Evolutionary conservation across 805 yeast species (phyloP).

Genomic region (Kuraishia ogatae): DNA sequence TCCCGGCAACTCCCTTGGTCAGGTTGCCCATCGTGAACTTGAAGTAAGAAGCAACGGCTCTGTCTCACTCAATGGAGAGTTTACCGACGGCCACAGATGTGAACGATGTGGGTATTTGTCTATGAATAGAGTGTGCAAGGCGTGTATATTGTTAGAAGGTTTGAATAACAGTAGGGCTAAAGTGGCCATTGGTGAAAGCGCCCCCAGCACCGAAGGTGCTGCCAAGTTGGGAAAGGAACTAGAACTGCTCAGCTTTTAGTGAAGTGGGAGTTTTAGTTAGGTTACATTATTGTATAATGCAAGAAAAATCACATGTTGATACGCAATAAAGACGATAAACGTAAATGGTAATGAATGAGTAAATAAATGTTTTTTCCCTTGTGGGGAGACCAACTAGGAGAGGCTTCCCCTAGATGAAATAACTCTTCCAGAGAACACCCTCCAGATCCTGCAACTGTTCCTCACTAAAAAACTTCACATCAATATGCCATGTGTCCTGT

Average conservation of each 20-base stretch:
- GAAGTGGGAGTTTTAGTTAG: neutral
- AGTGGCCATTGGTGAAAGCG: constrained; percentile 43
- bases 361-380: too few species aligned
- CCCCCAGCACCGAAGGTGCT: constrained; percentile 46
- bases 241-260: constrained; percentile 55
- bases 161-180: constrained; percentile 70
- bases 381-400: too few species aligned
- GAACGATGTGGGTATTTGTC: constrained; percentile 89
- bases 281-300: too few species aligned
- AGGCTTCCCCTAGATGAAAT: too few species aligned
- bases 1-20: neutral
- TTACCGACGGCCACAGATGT: constrained; percentile 62
- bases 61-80: constrained; percentile 28
- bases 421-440: constrained; percentile 90
- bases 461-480: constrained; percentile 60
- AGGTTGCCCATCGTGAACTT: constrained; percentile 23
- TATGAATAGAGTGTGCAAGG: constrained; percentile 84
- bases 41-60: constrained; percentile 59
- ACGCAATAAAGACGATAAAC: too few species aligned
- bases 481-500: constrained; percentile 95
- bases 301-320: too few species aligned
- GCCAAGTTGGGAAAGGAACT: constrained; percentile 53
- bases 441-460: constrained; percentile 86
- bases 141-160: constrained; percentile 82
- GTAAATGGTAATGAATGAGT: too few species aligned